Conservation (phyloP, 2,329 filamentous ascomycete genomes). For the Sclerotinia spermophila region DNA sequence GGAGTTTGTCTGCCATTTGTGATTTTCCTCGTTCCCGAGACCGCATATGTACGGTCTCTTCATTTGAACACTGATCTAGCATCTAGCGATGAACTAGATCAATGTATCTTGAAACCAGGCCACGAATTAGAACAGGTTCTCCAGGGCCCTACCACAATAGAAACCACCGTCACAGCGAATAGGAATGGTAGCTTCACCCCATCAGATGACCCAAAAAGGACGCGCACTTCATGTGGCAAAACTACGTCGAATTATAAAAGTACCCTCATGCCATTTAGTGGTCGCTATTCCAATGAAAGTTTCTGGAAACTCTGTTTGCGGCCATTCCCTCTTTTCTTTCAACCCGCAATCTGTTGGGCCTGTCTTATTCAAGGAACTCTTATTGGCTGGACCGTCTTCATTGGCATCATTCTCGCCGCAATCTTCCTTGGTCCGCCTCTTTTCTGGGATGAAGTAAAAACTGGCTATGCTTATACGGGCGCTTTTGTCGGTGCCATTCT, state of each 20-base stretch:
- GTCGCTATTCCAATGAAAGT: constrained; percentile 72
- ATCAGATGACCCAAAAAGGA: not conserved
- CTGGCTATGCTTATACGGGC: constrained; percentile 82
- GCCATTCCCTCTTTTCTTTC: constrained; percentile 77
- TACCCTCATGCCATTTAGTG: constrained; percentile 70
- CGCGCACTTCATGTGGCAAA: not conserved
- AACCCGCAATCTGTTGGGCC: constrained; percentile 81
- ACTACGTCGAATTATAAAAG: constrained; percentile 47
- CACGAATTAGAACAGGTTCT: constrained; percentile 14
- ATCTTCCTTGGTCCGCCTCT: constrained; percentile 78
- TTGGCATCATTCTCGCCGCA: constrained; percentile 76
- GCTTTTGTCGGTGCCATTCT: constrained; percentile 79
- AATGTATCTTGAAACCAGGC: constrained; percentile 13
- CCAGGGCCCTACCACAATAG: constrained; percentile 5
- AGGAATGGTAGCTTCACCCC: not conserved
- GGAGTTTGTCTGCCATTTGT: constrained; percentile 66
- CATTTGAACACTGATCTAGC: constrained; percentile 66
- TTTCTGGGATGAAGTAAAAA: constrained; percentile 75
- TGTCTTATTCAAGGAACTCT: constrained; percentile 79
- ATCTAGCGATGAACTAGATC: constrained; percentile 26
- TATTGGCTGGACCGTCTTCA: constrained; percentile 95
- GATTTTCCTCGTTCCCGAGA: constrained; percentile 80
- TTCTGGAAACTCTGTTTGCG: constrained; percentile 65
- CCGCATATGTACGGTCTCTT: constrained; percentile 66
- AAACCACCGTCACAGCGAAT: constrained; percentile 15